These are phyloP conservation scores for Nicotiana rustica DNA, from an alignment of 305 asterid species.

Conservation along the genomic window DNA sequence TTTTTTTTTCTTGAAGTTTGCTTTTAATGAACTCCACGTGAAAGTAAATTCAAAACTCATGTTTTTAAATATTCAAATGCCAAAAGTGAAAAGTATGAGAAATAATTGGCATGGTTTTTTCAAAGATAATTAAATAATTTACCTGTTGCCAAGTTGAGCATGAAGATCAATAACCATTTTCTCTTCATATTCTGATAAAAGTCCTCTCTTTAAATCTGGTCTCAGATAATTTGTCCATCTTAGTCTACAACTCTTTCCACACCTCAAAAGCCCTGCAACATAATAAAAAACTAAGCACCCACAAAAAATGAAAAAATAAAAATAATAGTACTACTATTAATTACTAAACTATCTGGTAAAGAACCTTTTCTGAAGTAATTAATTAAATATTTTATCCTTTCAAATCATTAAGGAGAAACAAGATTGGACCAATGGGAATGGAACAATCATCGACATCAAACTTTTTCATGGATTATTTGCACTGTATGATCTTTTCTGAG, in stretches of 20 bases:
- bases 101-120: background rate
- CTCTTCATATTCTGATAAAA: slow-evolving; percentile 61
- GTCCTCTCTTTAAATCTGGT: slow-evolving; percentile 58
- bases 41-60: background rate
- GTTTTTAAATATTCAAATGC: slow-evolving; percentile 1
- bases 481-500: background rate
- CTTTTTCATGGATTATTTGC: background rate
- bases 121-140: background rate
- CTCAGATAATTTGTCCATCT: slow-evolving; percentile 48
- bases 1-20: slow-evolving; percentile 17
- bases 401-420: background rate
- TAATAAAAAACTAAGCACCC: background rate
- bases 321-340: background rate
- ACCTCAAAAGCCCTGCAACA: slow-evolving; percentile 55
- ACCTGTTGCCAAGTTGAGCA: slow-evolving; percentile 62
- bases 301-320: background rate
- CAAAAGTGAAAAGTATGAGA: slow-evolving; percentile 27
- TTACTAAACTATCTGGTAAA: background rate
- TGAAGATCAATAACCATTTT: slow-evolving; percentile 63
- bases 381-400: no score
- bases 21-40: slow-evolving; percentile 5
- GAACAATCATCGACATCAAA: background rate
- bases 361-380: no score
- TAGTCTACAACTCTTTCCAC: slow-evolving; percentile 48
- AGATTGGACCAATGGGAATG: background rate